Percentiles rank a stretch among this genome's conserved stretches.
Evolutionary conservation across 345 rosid genomes (phyloP).

Genomic region (Combretum micranthum): DNA sequence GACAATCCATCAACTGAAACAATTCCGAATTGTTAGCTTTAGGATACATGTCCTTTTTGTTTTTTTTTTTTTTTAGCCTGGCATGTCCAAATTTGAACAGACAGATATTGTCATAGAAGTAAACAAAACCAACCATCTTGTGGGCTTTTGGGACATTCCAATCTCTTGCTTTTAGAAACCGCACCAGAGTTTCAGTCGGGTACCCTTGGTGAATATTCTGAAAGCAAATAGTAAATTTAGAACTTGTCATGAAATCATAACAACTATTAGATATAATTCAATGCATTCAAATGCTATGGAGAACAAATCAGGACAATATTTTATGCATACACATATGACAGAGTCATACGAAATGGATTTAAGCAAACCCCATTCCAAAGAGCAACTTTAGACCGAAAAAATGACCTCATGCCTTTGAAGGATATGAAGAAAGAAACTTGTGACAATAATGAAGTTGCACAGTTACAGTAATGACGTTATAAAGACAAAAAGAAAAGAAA

Average conservation of each 20-base stretch:
- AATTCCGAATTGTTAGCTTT: slow-evolving; percentile 12
- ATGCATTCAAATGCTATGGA: too few relatives aligned
- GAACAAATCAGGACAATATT: too few relatives aligned
- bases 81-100: neutral
- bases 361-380: too few relatives aligned
- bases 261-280: neutral
- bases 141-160: slow-evolving; percentile 81
- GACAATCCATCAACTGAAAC: slow-evolving; percentile 70
- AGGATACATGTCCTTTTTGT: slow-evolving; percentile 5
- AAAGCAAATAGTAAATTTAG: slow-evolving; percentile 10
- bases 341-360: too few relatives aligned
- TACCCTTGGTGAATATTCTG: slow-evolving; percentile 93
- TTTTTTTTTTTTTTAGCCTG: too few relatives aligned
- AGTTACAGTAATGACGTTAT: too few relatives aligned
- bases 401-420: too few relatives aligned
- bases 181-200: slow-evolving; percentile 55
- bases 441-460: too few relatives aligned
- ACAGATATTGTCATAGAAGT: neutral
- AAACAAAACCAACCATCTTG: slow-evolving; percentile 57
- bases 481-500: too few relatives aligned
- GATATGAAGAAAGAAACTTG: too few relatives aligned
- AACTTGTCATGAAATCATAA: neutral
- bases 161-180: slow-evolving; percentile 92
- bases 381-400: too few relatives aligned
- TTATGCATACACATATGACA: too few relatives aligned